Conservation (phyloP, 768 basidiomycete genomes). For the Agrocybe praecox region DNA sequence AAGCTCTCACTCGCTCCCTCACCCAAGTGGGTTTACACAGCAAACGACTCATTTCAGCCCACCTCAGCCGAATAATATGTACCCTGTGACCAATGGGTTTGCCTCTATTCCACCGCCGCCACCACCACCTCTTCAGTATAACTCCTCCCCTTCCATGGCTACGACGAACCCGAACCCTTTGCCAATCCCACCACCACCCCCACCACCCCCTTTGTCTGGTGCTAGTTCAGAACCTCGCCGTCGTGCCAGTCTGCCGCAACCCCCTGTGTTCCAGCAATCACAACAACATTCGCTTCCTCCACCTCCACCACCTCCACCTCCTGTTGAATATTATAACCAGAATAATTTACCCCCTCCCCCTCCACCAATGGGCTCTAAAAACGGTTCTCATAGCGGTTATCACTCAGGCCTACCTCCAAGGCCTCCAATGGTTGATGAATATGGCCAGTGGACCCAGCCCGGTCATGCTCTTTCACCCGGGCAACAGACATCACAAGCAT, state of each 20-base stretch:
- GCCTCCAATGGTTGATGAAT: conserved; percentile 35
- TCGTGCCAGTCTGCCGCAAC: conserved; percentile 55
- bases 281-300: neutral
- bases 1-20: conserved; percentile 21
- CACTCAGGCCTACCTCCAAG: conserved; percentile 38
- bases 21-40: conserved; percentile 22
- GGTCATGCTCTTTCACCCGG: conserved; percentile 10
- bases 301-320: conserved; percentile 38
- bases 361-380: conserved; percentile 19
- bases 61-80: conserved; percentile 23
- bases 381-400: conserved; percentile 25
- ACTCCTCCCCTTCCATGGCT: conserved; percentile 17
- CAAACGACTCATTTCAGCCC: conserved; percentile 27
- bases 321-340: conserved; percentile 26
- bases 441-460: conserved; percentile 36
- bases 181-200: conserved; percentile 25
- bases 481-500: conserved; percentile 18
- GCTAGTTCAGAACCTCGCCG: conserved; percentile 22
- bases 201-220: conserved; percentile 22
- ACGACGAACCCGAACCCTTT: conserved; percentile 27
- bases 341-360: conserved; percentile 38
- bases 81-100: conserved; percentile 28
- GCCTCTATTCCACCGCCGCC: conserved; percentile 36
- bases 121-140: conserved; percentile 39
- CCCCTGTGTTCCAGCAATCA: conserved; percentile 33